These are phyloP conservation scores for Bidens hawaiensis DNA, from an alignment of 140 eudicot species.

Conservation along the genomic window DNA sequence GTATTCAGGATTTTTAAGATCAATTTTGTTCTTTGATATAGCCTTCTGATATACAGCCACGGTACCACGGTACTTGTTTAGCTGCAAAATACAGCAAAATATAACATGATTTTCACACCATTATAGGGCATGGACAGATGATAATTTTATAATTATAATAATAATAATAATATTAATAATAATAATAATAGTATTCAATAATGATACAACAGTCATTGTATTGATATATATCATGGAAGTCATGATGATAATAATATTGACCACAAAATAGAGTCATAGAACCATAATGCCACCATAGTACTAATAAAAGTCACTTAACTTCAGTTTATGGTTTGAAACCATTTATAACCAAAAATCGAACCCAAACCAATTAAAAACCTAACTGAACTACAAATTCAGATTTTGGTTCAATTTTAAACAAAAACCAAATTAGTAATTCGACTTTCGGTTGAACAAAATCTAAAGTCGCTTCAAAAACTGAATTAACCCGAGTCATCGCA, in stretches of 20 bases:
- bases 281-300: neutral
- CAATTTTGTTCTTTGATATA: conserved; percentile 65
- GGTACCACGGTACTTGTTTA: conserved; percentile 62
- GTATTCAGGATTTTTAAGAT: conserved; percentile 82
- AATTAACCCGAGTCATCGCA: too few species aligned
- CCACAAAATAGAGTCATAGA: neutral
- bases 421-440: too few species aligned
- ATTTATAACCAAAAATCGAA: too few species aligned
- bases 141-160: conserved; percentile 2
- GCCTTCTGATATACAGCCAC: conserved; percentile 74
- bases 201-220: neutral
- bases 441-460: too few species aligned
- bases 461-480: too few species aligned
- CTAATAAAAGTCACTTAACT: neutral
- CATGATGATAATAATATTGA: neutral
- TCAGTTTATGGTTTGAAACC: too few species aligned
- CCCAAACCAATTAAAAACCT: too few species aligned
- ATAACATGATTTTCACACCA: conserved; percentile 5
- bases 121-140: neutral
- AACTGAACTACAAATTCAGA: too few species aligned
- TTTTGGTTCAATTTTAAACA: too few species aligned
- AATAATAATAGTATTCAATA: neutral
- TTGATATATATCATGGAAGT: neutral
- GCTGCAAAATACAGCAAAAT: conserved; percentile 47
- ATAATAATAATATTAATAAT: neutral